Base-by-base conservation (phyloP, 2,329 filamentous ascomycete species). In the Paraconiothyrium sp. region DNA sequence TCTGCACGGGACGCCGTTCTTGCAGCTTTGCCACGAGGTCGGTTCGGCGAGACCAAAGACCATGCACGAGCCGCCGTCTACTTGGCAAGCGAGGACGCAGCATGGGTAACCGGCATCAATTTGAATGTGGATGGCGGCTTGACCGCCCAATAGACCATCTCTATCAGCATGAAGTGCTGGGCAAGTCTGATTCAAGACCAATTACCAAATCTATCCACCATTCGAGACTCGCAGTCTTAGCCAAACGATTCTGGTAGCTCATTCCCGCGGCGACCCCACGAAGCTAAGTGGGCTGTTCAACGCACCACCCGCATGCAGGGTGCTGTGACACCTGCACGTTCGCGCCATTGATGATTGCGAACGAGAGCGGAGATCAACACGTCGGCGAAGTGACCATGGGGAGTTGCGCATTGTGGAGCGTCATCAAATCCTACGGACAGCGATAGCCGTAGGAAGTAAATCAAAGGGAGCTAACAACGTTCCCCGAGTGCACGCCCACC, bases 91-190 rank as follows among this genome's bases (percentile, higher is more conserved):
- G 79, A 81, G 16, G 81, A 83, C 67, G 80, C 79, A 0, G 68
- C 67, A 14, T 83, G 77, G 76, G 69, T 82, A 5, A 83, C 80
- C 27, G 80, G 81, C 1, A 72, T 78, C 10, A 67, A 69, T 11
- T 58, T 82, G 44, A 70, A 78, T 7, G 76, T 83, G 1, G 81
- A 83, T 73, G 80, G 81, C 14, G 81, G 80, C 5, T 82, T 65
- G 14, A 35, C 59, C 30, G 59, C 56, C 14, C 62, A 64, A 57
- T 64, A 59, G 50, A n/a, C 16, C 44, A 43, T 34, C 16, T 39
- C 20, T 41, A 13, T 2, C 16, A 10, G 24, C 8, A 41, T n/a
- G 49, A 39, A 34, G 10, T 37, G 20, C 30, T 8, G 9, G n/a
- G 13, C 49, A 35, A 16, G 20, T 52, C 39, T 20, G 14, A 35